Base-by-base conservation (phyloP, 495 filamentous ascomycete species). In the Aspergillus asperescens region DNA sequence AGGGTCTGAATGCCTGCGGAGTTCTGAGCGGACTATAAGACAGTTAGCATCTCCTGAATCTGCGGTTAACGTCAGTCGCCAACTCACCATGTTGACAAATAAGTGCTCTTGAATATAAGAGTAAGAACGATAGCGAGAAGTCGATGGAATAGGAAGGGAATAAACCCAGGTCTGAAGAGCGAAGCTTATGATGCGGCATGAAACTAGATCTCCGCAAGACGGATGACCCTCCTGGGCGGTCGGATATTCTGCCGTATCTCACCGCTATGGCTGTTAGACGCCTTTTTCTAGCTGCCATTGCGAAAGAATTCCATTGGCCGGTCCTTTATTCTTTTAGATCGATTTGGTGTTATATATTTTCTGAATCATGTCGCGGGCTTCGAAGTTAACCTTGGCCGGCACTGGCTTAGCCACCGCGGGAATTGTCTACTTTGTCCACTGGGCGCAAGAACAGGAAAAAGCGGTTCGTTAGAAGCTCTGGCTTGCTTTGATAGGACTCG, bases 1-100 rank as follows among this genome's bases (percentile, higher is more conserved):
- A 98, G 85, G 65, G 91, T 96, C 75, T 95, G 90, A 68, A 98
- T 98, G 68, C 93, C 93, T 62, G 87, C 84, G 61, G 92, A 96
- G 78, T 96, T 96, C 80, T 97, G 94, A 61, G 91, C 94, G 63
- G 93, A 93, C 93, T 97, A 55, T 56, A 47, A 42, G 37, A 55
- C 50, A 51, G 51, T 74, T 64, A 72, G 65, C 52, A 66, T 50
- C 39, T 46, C 22, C 22, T 47, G 12, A 28, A 34, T n/a, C 15
- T 29, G 35, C 15, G 6, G 3, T 37, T 7, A 8, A 2, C 6
- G 1, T 3, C n/a, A 0, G 10, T 12, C 7, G 23, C 15, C 18
- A 50, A 41, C 38, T 63, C 59, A 78, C 66, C 74, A 76, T 77
- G 3, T 65, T 77, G 51, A 39, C 57, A 44, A 49, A 15, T 39